Base-by-base conservation (phyloP, 805 yeast genomes). In the Wickerhamiella spandovensis region DNA sequence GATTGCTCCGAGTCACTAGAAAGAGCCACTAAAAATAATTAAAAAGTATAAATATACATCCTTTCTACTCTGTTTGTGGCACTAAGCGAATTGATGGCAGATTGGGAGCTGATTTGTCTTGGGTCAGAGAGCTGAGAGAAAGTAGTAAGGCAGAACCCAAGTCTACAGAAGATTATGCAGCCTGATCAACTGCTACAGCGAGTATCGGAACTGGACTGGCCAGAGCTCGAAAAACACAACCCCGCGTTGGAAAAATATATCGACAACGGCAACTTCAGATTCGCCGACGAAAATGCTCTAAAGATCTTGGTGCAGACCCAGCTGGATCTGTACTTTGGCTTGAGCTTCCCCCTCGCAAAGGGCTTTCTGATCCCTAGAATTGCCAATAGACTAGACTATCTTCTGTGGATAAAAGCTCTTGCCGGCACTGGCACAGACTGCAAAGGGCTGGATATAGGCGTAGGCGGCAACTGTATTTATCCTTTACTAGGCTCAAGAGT, bases 381-480 rank as follows among this genome's bases (percentile, higher is more conserved):
- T 3, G 52, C 63, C 6, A 64, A 61, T 47, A 56, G 67, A 8
- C 48, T 62, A 17, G 59, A 59, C 46, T 64, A 64, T 45, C 48
- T 63, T 3, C 41, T 53, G 6, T 64, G 67, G 67, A 49, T 63
- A 3, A 48, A 56, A 30, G 56, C 6, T 21, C 3, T 43, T 18
- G 41, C 15, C 8, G 12, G 24, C 28, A 17, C 41, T 41, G 23
- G 12, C 6, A 20, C 20, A 13, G 12, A 6, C 8, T 77, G 73
- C 52, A 63, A 73, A n/a, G 81, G 81, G 0, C 70, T 76, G 0
- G 78, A 74, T 53, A 63, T 74, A 17, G 81, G 81, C 1, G 71
- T 76, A 0, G 79, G 81, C 1, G 70, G 72, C 21, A 63, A 70
- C 41, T 72, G 72, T 3, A 70, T 76, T 1, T 76, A 75, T 56